Evolutionary conservation across 768 basidiomycete species (phyloP), one percentile per base, ranked within the genome.

Genomic region (Artomyces pyxidatus): DNA sequence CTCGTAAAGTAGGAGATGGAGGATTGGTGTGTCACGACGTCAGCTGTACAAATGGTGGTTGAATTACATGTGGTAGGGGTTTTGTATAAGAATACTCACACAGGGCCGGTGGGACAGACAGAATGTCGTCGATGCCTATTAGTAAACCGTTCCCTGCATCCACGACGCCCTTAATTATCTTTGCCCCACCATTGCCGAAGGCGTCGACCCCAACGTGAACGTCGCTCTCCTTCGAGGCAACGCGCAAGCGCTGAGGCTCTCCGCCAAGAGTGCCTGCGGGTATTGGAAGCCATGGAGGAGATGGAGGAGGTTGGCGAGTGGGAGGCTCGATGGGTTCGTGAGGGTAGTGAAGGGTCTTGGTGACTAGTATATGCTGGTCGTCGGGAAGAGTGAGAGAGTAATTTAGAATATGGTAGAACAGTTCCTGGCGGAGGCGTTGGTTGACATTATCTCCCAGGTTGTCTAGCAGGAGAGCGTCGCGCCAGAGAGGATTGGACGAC

Each of bases 321-420:
- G 86, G 82, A 38, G 77, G 73, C 42, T 83, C 76, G n/a, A 74
- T 57, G 3, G 71, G 68, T 32, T 65, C 66, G 25, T 72, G 75
- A n/a, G 90, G 89, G 61, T 73, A 92, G 59, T 82, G 82, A 5
- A 91, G 70, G 2, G 89, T 91, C 52, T 74, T 53, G 54, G 77
- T 72, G 9, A 71, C 69, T 37, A 68, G 57, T 19, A 67, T 57
- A 9, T 69, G 60, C 26, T 75, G 65, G 3, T 68, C 58, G 4
- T 72, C 66, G 25, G 79, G 71, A 14, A 72, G 50, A 17, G 73
- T 58, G 26, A 96, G 62, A 6, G 86, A 79, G 63, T 81, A 81
- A 65, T 98, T 96, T 56, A 98, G 73, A 39, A 97, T 67, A 65
- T 98, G 96, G 63, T 98, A 98, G 60, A 97, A 83, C 45, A 99